Base-by-base conservation (phyloP, 352 stramenopile species). In the Globisporangium alternatum region DNA sequence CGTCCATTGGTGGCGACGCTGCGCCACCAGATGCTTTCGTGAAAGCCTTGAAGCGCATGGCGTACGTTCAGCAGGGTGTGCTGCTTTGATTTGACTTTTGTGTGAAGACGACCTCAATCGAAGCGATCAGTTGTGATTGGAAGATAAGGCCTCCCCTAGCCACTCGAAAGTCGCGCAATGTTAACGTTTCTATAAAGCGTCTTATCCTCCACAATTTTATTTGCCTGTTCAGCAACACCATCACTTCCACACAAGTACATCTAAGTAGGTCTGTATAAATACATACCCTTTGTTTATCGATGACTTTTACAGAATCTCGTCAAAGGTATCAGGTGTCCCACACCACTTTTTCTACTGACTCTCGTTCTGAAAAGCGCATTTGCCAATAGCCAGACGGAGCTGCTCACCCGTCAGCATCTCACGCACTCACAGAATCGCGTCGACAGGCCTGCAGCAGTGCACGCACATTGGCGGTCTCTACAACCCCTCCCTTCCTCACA, bases 281-380 rank as follows among this genome's bases (percentile, higher is more conserved):
- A 19, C 0, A 45, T 57, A 44, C 10, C 9, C 52, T 30, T 5
- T 44, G 1, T 0, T 48, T 48, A 2, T 4, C 3, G 43, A 21
- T 9, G 31, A n/a, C n/a, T 45, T 45, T n/a, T n/a, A 45, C 3
- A 5, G 3, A n/a, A n/a, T n/a, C n/a, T n/a, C n/a, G n/a, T 4
- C 2, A 25, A 1, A 5, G 52, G 19, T 9, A 13, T 57, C 37
- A 33, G 52, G 52, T 58, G 52, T 30, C 52, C 52, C 52, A 58
- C 52, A 44, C 31, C 52, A 45, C 35, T 30, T 35, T 45, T 35
- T 45, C 52, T 10, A 45, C 52, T 58, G 52, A 58, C 52, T 58
- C 52, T 58, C 52, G 52, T 28, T 22, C 15, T 41, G 33, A 48
- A 48, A 48, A 9, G 52, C n/a, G 10, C 45, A 31, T 52, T 25